Percentiles rank a stretch among this genome's conserved stretches.
These are phyloP conservation scores for Alternaria novae-zelandiae DNA, from an alignment of 2,329 filamentous ascomycete genomes.

Conservation along the genomic window DNA sequence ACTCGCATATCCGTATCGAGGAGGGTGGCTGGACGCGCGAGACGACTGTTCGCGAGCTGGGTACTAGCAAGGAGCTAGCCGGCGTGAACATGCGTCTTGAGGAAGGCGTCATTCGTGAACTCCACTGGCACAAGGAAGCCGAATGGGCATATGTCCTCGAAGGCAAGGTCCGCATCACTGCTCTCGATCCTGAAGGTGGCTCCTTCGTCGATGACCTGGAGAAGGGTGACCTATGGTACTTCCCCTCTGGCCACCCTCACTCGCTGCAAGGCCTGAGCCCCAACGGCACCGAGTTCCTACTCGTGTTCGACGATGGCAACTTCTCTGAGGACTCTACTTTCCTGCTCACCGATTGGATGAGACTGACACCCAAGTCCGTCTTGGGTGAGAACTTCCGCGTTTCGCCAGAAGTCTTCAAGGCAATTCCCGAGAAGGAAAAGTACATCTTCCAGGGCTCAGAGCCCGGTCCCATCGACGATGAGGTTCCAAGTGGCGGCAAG, in stretches of 20 bases:
- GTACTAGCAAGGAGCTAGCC: conserved; percentile 72
- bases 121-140: conserved; percentile 82
- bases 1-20: conserved; percentile 59
- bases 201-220: conserved; percentile 78
- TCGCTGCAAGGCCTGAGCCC: conserved; percentile 74
- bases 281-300: conserved; percentile 70
- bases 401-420: conserved; percentile 71
- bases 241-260: conserved; percentile 78
- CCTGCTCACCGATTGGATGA: conserved; percentile 75
- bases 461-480: conserved; percentile 69
- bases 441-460: conserved; percentile 78
- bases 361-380: conserved; percentile 74
- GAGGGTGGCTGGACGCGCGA: conserved; percentile 80
- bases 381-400: conserved; percentile 78
- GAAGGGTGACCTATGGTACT: conserved; percentile 82
- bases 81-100: conserved; percentile 81
- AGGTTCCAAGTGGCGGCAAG: conserved; percentile 64
- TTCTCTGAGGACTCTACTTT: conserved; percentile 74
- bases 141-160: conserved; percentile 80
- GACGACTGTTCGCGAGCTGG: conserved; percentile 70
- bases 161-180: conserved; percentile 73
- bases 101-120: conserved; percentile 73
- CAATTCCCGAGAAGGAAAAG: conserved; percentile 70
- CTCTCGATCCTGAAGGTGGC: conserved; percentile 75
- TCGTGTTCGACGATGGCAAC: conserved; percentile 66